Evolutionary conservation across 441 rosid genomes (phyloP).

Genomic region (Viola pubescens): DNA sequence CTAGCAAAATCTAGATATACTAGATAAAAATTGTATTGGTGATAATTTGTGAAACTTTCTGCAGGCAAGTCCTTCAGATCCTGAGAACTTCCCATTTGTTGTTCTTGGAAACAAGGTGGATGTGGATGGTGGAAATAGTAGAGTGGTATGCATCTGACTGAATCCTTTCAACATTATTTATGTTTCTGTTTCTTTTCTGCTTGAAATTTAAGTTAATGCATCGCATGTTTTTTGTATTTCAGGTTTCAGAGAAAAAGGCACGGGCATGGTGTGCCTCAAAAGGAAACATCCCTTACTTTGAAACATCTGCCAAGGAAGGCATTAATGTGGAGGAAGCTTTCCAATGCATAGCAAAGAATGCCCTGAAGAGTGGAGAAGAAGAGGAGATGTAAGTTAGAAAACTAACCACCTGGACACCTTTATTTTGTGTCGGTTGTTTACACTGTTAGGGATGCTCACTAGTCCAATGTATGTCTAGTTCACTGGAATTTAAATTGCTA

Average conservation of each 20-base stretch:
- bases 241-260: slow-evolving; percentile 96
- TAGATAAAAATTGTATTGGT: background rate
- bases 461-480: background rate
- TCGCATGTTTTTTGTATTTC: slow-evolving; percentile 10
- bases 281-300: slow-evolving; percentile 96
- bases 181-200: background rate
- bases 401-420: background rate
- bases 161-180: background rate
- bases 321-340: slow-evolving; percentile 96
- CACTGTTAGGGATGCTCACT: background rate
- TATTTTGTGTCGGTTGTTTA: background rate
- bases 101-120: slow-evolving; percentile 82
- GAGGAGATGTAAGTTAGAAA: slow-evolving; percentile 74
- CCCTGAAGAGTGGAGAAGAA: slow-evolving; percentile 83
- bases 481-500: background rate
- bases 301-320: slow-evolving; percentile 97
- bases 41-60: slow-evolving; percentile 4
- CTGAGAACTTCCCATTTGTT: slow-evolving; percentile 82
- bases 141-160: slow-evolving; percentile 40
- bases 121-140: slow-evolving; percentile 60
- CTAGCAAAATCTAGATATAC: background rate
- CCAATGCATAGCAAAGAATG: slow-evolving; percentile 91
- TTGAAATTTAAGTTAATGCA: slow-evolving; percentile 2
- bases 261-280: slow-evolving; percentile 97
- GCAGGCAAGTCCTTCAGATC: slow-evolving; percentile 87